Conservation (phyloP, 306 rosid species). For the Trichosanthes cucumerina region DNA sequence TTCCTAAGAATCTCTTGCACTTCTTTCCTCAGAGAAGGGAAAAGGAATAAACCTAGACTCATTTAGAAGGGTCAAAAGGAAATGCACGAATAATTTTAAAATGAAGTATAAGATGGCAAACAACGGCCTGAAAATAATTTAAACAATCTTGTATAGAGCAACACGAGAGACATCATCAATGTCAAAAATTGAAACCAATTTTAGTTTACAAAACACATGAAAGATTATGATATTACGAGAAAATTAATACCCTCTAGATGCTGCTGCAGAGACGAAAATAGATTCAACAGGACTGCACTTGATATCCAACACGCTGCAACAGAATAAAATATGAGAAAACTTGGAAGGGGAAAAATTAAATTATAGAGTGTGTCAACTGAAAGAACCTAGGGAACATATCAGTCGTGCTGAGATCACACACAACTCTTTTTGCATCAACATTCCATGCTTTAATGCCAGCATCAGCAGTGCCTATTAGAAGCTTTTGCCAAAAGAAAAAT, state of each 20-base stretch:
- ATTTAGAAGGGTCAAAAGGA: slow-evolving; percentile 8
- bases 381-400: slow-evolving; percentile 76
- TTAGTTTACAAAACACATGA: background rate
- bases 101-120: background rate
- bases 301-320: slow-evolving; percentile 77
- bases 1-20: background rate
- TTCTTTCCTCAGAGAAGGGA: background rate
- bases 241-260: slow-evolving; percentile 67
- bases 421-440: slow-evolving; percentile 94
- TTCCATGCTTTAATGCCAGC: slow-evolving; percentile 96
- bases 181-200: background rate
- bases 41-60: background rate
- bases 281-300: slow-evolving; percentile 97
- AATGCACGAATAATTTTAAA: background rate
- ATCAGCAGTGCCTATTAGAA: slow-evolving; percentile 88
- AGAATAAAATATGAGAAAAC: slow-evolving; percentile 11
- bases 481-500: slow-evolving; percentile 52
- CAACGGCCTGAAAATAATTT: slow-evolving; percentile 1
- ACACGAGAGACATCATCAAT: background rate
- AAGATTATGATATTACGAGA: background rate
- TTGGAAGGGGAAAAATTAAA: slow-evolving; percentile 7
- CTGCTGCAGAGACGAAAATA: slow-evolving; percentile 88
- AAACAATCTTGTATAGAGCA: background rate
- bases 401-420: slow-evolving; percentile 81
- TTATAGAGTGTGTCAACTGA: slow-evolving; percentile 7